A percentile compares a stretch with the other conserved stretches of the same genome.
Evolutionary conservation across 164 flowering plant species (phyloP).

Genomic region (Brasenia schreberi): DNA sequence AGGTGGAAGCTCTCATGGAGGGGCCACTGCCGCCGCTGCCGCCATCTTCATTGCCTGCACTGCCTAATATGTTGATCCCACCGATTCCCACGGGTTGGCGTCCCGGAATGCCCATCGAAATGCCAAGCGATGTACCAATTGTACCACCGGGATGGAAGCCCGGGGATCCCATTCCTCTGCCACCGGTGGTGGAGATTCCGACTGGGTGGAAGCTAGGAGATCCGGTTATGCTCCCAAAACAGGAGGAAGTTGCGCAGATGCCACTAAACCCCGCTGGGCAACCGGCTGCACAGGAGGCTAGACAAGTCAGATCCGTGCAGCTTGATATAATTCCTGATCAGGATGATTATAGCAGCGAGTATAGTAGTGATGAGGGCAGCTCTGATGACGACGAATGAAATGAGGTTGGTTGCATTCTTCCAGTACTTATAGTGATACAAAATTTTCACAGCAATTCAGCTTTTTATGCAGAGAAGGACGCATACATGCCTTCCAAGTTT

Average conservation of each 20-base stretch:
- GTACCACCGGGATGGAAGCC: constrained; percentile 93
- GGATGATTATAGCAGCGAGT: constrained; percentile 75
- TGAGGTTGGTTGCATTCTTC: not conserved
- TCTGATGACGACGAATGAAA: constrained; percentile 71
- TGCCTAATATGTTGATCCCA: constrained; percentile 42
- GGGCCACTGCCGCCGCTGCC: constrained; percentile 20
- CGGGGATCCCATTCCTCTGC: constrained; percentile 72
- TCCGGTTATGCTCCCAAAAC: constrained; percentile 21
- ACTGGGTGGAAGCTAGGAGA: not conserved
- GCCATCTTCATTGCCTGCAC: constrained; percentile 10
- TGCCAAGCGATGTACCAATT: constrained; percentile 54
- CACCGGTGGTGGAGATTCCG: constrained; percentile 41
- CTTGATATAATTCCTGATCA: constrained; percentile 63
- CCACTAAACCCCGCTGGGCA: constrained; percentile 5
- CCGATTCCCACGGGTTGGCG: constrained; percentile 86
- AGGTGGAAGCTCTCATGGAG: constrained; percentile 54
- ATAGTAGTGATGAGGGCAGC: constrained; percentile 58
- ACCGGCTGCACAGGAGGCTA: constrained; percentile 38
- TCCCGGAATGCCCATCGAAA: constrained; percentile 88
- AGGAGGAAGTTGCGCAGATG: constrained; percentile 34
- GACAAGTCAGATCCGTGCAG: constrained; percentile 62
- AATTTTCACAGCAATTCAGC: not conserved
- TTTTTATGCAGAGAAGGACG: not conserved
- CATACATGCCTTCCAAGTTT: too few species aligned
- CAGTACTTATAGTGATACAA: too few species aligned